Evolutionary conservation across 768 basidiomycete species (phyloP).

Genomic region (Thelephora aurantiotincta): DNA sequence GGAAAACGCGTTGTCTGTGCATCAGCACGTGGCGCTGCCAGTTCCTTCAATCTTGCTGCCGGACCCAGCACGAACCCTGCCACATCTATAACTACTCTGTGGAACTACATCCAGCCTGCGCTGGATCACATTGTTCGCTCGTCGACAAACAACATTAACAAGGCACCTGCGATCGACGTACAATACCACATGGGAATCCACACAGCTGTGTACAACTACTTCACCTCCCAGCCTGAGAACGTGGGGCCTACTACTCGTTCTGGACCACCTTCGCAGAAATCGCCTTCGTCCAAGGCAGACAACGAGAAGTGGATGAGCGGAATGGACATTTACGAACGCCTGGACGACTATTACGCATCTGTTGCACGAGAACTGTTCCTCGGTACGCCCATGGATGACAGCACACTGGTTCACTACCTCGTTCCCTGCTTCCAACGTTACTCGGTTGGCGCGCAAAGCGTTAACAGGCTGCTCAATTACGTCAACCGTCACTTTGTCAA

Average conservation of each 20-base stretch:
- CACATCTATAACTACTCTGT: conserved; percentile 55
- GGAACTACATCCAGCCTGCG: conserved; percentile 65
- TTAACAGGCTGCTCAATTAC: conserved; percentile 64
- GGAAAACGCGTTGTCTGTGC: conserved; percentile 14
- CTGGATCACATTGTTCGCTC: conserved; percentile 65
- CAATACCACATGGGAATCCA: conserved; percentile 66
- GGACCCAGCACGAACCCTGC: conserved; percentile 50
- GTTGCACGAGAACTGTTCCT: conserved; percentile 46
- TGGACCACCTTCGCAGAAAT: conserved; percentile 3
- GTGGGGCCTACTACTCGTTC: conserved; percentile 15
- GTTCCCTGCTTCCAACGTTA: conserved; percentile 61
- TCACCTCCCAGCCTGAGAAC: conserved; percentile 28
- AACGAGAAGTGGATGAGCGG: conserved; percentile 28
- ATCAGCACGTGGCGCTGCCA: conserved; percentile 30
- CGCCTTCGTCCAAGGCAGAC: conserved; percentile 11
- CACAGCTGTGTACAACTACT: conserved; percentile 76
- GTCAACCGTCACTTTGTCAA: conserved; percentile 60
- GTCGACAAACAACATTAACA: conserved; percentile 42
- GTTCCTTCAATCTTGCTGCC: conserved; percentile 24
- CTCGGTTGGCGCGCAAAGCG: conserved; percentile 48
- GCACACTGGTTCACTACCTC: conserved; percentile 53
- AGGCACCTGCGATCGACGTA: conserved; percentile 59
- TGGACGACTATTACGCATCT: conserved; percentile 58
- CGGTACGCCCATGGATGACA: conserved; percentile 52
- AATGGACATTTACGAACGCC: conserved; percentile 56